Evolutionary conservation across 345 rosid species (phyloP), one percentile per base, ranked within the genome.

Genomic region (Cardamine occulta): DNA sequence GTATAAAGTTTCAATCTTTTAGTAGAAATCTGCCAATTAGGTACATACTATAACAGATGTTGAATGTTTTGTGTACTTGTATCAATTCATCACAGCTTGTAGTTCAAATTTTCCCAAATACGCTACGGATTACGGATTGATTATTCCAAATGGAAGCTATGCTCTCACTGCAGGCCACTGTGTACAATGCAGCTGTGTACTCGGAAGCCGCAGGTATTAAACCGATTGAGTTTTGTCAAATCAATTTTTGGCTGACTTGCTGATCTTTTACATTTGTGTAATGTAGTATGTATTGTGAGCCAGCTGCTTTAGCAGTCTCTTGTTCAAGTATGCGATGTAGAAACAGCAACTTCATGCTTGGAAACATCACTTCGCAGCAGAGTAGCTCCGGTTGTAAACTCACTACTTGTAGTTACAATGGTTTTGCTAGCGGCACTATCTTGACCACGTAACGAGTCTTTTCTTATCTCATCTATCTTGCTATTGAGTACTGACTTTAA

Each of bases 271-370:
- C 32, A 17, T 66, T 69, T 53, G 18, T 75, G 40, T 74, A 58
- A 61, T 49, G 55, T 84, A 91, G 98, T 70, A 79, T 94, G 87
- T 89, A 91, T 82, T 94, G 98, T 82, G 86, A 77, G 87, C 96
- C 98, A 7, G 89, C 97, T 72, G 84, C 96, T 26, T 63, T 94
- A 76, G 88, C 88, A 4, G 98, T 88, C 80, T 94, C 98, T 70
- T 94, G 98, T 78, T 94, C 98, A 7, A 94, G 96, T 82, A 86
- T 94, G 97, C 91, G 89, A 67, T 94, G 98, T 75, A 85, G 76
- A 68, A 86, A 88, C 56, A 91, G 97, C 76, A 91, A 86, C 54
- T 90, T 86, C 64, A 91, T 91, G 93, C 82, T 94, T 0, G 98
- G 98, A 59, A 94, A 94, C 68, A 80, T 81, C 28, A 85, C 96